Evolutionary conservation across 192 early-diverging fungal genomes (phyloP).

Genomic region (Thoreauomyces humboldtii): DNA sequence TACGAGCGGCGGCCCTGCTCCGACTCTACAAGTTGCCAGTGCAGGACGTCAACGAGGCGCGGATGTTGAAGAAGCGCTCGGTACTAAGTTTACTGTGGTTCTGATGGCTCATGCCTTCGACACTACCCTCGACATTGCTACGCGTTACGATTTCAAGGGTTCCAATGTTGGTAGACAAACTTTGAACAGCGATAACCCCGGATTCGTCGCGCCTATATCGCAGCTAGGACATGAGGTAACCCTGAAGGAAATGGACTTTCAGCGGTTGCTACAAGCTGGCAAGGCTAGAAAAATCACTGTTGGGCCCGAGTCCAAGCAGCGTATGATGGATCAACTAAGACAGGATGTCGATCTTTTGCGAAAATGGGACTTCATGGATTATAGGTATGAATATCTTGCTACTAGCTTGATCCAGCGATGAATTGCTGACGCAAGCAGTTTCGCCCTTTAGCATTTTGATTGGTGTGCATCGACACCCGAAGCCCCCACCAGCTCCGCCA

Average conservation of each 20-base stretch:
- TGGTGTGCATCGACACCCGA: slow-evolving; percentile 27
- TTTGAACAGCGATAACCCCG: neutral
- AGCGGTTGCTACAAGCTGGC: slow-evolving; percentile 24
- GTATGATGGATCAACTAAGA: slow-evolving; percentile 27
- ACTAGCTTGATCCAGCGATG: neutral
- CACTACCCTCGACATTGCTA: slow-evolving; percentile 16
- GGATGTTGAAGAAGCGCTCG: slow-evolving; percentile 16
- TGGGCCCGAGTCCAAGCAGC: slow-evolving; percentile 14
- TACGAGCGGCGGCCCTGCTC: neutral
- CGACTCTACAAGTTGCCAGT: neutral
- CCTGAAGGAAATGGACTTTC: slow-evolving; percentile 45
- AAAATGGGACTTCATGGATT: slow-evolving; percentile 45
- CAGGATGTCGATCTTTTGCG: slow-evolving; percentile 36
- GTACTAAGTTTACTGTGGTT: slow-evolving; percentile 32
- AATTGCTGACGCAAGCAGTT: neutral
- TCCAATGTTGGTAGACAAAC: slow-evolving; percentile 34
- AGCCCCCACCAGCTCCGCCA: neutral
- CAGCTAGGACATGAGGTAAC: slow-evolving; percentile 14
- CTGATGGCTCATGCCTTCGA: slow-evolving; percentile 41
- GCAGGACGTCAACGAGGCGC: neutral
- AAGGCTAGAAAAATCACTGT: slow-evolving; percentile 13
- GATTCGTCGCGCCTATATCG: too few species aligned
- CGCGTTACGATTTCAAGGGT: slow-evolving; percentile 44
- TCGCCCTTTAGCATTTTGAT: slow-evolving; percentile 22
- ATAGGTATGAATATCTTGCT: slow-evolving; percentile 26